A percentile compares a stretch with the other conserved stretches of the same genome.
phyloP scores from a whole-genome alignment of 345 rosid genomes.

The Ceriops tagal region DNA sequence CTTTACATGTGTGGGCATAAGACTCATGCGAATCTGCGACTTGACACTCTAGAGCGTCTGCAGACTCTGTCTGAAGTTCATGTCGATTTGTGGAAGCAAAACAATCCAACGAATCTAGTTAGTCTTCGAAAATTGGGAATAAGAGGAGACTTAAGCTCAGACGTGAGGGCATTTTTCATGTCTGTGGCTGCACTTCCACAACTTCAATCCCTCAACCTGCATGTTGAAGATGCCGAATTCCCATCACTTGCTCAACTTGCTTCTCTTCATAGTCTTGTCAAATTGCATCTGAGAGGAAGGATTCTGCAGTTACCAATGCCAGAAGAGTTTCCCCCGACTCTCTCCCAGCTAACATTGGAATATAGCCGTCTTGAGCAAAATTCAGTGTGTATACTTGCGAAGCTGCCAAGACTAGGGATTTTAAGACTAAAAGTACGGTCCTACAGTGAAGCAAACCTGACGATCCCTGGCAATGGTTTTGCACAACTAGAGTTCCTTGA shows the following conservation, averaged over 20 bases:
- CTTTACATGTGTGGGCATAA: conserved; percentile 12
- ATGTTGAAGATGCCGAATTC: background rate
- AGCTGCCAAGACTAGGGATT: conserved; percentile 13
- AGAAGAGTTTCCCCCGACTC: conserved; percentile 20
- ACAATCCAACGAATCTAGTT: conserved; percentile 12
- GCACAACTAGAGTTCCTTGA: conserved; percentile 13
- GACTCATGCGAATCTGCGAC: conserved; percentile 5
- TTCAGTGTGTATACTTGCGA: conserved; percentile 7
- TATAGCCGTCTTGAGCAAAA: conserved; percentile 15
- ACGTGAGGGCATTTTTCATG: background rate
- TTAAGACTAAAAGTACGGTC: conserved; percentile 13
- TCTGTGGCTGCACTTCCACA: conserved; percentile 17
- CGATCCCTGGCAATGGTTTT: conserved; percentile 12
- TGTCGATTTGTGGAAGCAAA: conserved; percentile 19
- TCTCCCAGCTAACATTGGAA: conserved; percentile 14
- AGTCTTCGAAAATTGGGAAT: conserved; percentile 23
- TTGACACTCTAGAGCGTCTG: conserved; percentile 21
- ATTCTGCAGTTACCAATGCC: background rate
- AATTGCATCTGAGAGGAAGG: conserved; percentile 10
- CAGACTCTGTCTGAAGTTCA: conserved; percentile 20
- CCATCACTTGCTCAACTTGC: conserved; percentile 2
- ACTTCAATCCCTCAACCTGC: conserved; percentile 17
- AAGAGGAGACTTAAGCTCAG: conserved; percentile 19
- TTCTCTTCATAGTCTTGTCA: conserved; percentile 11
- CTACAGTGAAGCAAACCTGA: conserved; percentile 9